Conservation (phyloP, 1,284 basidiomycete genomes). For the Mycosarcoma maydis region DNA sequence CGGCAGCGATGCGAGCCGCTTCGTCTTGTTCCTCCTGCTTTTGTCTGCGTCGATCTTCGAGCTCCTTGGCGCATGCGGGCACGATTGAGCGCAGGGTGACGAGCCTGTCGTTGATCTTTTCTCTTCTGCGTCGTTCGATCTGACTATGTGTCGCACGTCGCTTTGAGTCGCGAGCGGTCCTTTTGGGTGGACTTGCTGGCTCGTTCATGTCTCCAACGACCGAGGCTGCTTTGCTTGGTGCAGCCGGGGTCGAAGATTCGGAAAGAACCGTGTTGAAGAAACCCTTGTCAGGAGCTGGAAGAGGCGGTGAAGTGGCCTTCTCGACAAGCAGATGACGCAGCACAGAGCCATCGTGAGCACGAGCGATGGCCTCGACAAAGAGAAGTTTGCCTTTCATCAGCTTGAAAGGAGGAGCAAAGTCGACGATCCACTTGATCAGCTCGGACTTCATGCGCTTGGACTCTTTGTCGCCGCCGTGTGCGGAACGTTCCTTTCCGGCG, state of each 20-base stretch:
- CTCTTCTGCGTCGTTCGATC: constrained; percentile 63
- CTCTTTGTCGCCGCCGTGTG: constrained; percentile 42
- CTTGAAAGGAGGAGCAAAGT: constrained; percentile 32
- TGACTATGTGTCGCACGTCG: constrained; percentile 61
- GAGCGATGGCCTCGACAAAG: constrained; percentile 39
- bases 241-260: constrained; percentile 13
- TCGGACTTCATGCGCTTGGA: constrained; percentile 40
- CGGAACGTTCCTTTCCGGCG: constrained; percentile 25
- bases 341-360: constrained; percentile 8
- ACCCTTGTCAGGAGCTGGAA: constrained; percentile 24
- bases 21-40: constrained; percentile 53
- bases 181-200: constrained; percentile 23
- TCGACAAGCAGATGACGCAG: constrained; percentile 26
- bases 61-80: constrained; percentile 60
- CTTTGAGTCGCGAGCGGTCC: constrained; percentile 49
- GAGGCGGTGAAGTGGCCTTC: constrained; percentile 24
- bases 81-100: constrained; percentile 59
- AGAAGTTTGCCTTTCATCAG: constrained; percentile 37
- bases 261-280: constrained; percentile 50
- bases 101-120: constrained; percentile 67
- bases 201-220: constrained; percentile 2
- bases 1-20: constrained; percentile 40
- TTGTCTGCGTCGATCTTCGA: constrained; percentile 48
- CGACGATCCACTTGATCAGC: constrained; percentile 35
- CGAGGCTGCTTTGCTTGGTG: constrained; percentile 4